Evolutionary conservation across 2,329 filamentous ascomycete genomes (phyloP), one percentile per base, ranked within the genome.

Genomic region (Metarhizium anisopliae): DNA sequence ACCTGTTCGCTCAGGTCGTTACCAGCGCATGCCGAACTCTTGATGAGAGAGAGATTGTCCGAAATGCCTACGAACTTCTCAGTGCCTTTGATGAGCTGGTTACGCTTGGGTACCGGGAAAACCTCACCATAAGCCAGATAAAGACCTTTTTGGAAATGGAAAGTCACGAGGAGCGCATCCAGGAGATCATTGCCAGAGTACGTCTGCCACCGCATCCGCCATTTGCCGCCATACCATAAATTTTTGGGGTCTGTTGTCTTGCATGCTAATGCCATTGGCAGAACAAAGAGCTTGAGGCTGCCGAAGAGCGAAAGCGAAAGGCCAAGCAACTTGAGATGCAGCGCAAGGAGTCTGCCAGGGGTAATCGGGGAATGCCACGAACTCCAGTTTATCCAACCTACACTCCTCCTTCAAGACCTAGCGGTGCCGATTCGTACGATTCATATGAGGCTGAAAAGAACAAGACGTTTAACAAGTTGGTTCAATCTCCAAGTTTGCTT

Each of bases 91-190:
- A 99, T 68, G 94, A 99, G 77, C 82, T 99, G 57, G 93, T 99
- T 58, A 96, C 93, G 1, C 79, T 96, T 60, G 94, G 94, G 13
- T 97, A 99, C 75, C 78, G 94, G 67, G 94, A 99, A 77, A 99
- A 99, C 73, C 77, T 99, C 63, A 95, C 93, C 29, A 83, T 99
- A 66, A 90, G 86, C 73, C 95, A 99, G 75, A 99, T 99, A 78
- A 96, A 95, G 81, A 96, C 94, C 2, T 99, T 99, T 79, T 74
- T 99, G 63, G 95, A 97, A 69, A 99, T 99, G 94, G 94, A 99
- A 74, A 94, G 88, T 73, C 94, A 99, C 68, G 95, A 99, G 74
- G 94, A 99, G 80, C 86, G 94, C 69, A 97, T 99, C 64, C 94
- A 99, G 73, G 94, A 96, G 70, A 99, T 96, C 60, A 96, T 96